Conservation (phyloP, 2,329 filamentous ascomycete species). For the Aplosporella prunicola region DNA sequence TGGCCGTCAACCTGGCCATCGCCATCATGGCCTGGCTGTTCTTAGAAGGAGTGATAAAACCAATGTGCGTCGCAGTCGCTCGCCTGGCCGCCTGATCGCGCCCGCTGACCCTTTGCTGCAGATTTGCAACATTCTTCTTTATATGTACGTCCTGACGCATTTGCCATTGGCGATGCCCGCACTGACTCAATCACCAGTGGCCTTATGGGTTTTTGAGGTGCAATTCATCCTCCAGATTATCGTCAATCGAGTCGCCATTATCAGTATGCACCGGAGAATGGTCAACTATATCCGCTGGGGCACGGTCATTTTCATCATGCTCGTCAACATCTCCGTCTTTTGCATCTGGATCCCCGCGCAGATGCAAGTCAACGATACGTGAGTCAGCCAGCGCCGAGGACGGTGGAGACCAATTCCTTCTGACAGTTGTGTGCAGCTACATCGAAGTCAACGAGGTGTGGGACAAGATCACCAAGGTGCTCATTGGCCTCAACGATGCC, state of each 20-base stretch:
- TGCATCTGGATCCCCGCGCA: constrained; percentile 22
- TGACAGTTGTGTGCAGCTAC: background rate
- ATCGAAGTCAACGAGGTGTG: constrained; percentile 15
- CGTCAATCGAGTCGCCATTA: constrained; percentile 21
- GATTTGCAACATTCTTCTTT: constrained; percentile 10
- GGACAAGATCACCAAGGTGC: constrained; percentile 17
- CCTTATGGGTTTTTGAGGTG: constrained; percentile 38
- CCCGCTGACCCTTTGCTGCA: background rate
- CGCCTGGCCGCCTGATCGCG: background rate
- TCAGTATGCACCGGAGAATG: constrained; percentile 15
- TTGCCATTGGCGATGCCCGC: background rate
- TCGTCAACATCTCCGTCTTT: constrained; percentile 24
- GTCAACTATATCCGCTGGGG: constrained; percentile 15
- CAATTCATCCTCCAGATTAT: constrained; percentile 18
- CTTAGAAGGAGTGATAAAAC: constrained; percentile 26
- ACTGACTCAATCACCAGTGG: too few species aligned
- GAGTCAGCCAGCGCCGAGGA: too few species aligned
- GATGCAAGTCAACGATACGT: constrained; percentile 17
- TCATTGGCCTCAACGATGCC: constrained; percentile 19
- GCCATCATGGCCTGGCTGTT: constrained; percentile 34
- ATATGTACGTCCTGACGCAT: background rate
- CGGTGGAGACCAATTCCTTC: too few species aligned
- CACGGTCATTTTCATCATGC: constrained; percentile 15
- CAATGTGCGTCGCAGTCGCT: constrained; percentile 18
- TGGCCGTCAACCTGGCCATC: constrained; percentile 31